These are phyloP conservation scores for Ophiostoma populinum DNA, from an alignment of 2,329 filamentous ascomycete genomes.

Conservation along the genomic window DNA sequence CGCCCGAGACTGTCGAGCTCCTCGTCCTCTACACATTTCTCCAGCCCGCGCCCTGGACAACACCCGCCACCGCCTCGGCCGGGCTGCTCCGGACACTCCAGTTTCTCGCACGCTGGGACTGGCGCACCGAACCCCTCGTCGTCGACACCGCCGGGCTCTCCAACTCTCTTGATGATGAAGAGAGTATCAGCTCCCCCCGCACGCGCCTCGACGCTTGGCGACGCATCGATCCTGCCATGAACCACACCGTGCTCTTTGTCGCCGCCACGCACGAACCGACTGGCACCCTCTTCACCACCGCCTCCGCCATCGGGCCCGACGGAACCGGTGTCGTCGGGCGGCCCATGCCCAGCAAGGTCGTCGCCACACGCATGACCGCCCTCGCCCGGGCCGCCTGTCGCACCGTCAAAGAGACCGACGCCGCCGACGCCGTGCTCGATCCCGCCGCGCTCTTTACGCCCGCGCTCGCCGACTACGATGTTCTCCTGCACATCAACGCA, in stretches of 20 bases:
- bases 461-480: slow-evolving; percentile 63
- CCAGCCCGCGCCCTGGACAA: slow-evolving; percentile 62
- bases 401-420: slow-evolving; percentile 28
- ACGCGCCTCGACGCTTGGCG: slow-evolving; percentile 71
- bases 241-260: slow-evolving; percentile 62
- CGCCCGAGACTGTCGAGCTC: slow-evolving; percentile 70
- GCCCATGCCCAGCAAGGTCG: slow-evolving; percentile 52
- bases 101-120: slow-evolving; percentile 79
- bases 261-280: slow-evolving; percentile 63
- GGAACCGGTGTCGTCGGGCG: slow-evolving; percentile 14
- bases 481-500: slow-evolving; percentile 55
- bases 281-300: slow-evolving; percentile 64
- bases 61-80: slow-evolving; percentile 58
- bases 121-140: slow-evolving; percentile 67
- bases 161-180: slow-evolving; percentile 26
- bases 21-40: slow-evolving; percentile 64
- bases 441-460: slow-evolving; percentile 51
- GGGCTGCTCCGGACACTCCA: slow-evolving; percentile 69
- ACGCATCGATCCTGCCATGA: slow-evolving; percentile 76
- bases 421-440: slow-evolving; percentile 23
- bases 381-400: slow-evolving; percentile 62
- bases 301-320: slow-evolving; percentile 19
- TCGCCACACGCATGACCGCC: slow-evolving; percentile 66
- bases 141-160: slow-evolving; percentile 47
- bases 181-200: slow-evolving; percentile 14